Percentiles rank a stretch among this genome's conserved stretches.
Evolutionary conservation across 306 rosid genomes (phyloP).

Genomic region (Aeschynomene evenia): DNA sequence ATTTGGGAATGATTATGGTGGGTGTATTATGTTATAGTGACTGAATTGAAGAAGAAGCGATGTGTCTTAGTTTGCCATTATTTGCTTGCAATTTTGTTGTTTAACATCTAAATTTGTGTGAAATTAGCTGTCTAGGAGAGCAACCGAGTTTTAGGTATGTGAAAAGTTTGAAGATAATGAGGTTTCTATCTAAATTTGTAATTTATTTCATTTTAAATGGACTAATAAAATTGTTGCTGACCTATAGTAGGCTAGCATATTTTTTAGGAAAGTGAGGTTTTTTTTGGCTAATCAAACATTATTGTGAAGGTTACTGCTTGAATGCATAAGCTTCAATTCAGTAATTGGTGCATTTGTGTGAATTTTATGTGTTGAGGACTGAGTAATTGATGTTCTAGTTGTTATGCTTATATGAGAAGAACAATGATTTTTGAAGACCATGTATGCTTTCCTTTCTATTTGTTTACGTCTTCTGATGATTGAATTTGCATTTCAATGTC

Average conservation of each 20-base stretch:
- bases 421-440: not conserved
- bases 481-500: conserved; percentile 21
- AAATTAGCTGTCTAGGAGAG: too few relatives aligned
- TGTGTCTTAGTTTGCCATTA: not conserved
- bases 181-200: not conserved
- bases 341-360: not conserved
- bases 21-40: too few relatives aligned
- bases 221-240: not conserved
- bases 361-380: conserved; percentile 17
- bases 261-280: not conserved
- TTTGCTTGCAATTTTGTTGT: not conserved
- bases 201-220: not conserved
- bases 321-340: not conserved
- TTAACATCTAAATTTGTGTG: not conserved
- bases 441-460: conserved; percentile 6
- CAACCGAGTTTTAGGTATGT: not conserved
- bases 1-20: not conserved
- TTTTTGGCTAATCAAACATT: not conserved
- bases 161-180: not conserved
- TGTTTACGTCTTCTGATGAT: conserved; percentile 1
- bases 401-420: conserved; percentile 19
- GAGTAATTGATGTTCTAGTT: conserved; percentile 21
- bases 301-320: not conserved
- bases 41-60: not conserved
- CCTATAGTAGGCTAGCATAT: not conserved